Evolutionary conservation across 2,329 filamentous ascomycete species (phyloP).

Genomic region (Fusarium fracticaudum): DNA sequence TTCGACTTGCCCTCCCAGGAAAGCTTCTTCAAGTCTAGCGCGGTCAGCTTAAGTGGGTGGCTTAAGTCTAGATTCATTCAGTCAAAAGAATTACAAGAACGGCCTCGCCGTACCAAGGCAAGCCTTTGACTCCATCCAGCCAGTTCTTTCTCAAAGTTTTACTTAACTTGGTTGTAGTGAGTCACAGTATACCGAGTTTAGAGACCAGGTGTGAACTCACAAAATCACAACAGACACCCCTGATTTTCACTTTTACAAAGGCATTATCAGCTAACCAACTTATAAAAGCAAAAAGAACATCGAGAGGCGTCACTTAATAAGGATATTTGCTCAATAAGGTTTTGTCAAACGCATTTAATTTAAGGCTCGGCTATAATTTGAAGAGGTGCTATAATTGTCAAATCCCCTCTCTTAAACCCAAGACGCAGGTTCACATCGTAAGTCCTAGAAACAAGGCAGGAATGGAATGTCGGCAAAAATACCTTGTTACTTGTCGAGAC

Average conservation of each 20-base stretch:
- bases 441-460: background rate
- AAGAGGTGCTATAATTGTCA: background rate
- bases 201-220: no score
- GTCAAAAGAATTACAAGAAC: background rate
- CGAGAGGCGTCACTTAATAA: no score
- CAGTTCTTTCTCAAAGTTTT: background rate
- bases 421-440: background rate
- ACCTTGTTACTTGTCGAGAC: background rate
- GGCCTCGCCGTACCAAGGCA: accelerated
- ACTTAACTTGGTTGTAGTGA: background rate
- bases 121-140: background rate
- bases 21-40: background rate
- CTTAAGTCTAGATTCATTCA: background rate
- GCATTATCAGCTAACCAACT: background rate
- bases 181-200: no score
- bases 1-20: background rate
- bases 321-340: no score
- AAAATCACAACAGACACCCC: no score
- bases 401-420: background rate
- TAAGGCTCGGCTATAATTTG: background rate
- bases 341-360: accelerated
- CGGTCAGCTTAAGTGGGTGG: background rate
- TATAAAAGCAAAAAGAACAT: no score
- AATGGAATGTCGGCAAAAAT: background rate
- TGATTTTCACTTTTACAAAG: background rate